phyloP scores from a whole-genome alignment of 2,329 filamentous ascomycete genomes.

The Geoglossum cookeanum region DNA sequence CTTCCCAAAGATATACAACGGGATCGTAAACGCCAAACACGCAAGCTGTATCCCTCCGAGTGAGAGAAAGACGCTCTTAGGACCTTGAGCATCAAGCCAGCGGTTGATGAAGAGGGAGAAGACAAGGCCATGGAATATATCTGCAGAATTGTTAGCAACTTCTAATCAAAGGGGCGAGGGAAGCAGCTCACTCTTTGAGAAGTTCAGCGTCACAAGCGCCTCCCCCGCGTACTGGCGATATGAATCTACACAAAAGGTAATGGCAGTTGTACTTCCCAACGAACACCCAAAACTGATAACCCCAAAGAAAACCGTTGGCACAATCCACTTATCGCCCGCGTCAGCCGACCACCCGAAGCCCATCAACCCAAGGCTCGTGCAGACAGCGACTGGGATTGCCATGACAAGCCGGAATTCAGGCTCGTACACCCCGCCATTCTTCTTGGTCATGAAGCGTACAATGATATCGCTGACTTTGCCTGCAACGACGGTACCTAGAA shows the following conservation, averaged over 20 bases:
- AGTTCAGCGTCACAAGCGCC: constrained; percentile 83
- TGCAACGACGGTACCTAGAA: constrained; percentile 80
- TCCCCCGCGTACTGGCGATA: constrained; percentile 89
- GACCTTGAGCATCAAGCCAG: constrained; percentile 61
- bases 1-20: constrained; percentile 92
- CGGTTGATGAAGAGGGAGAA: constrained; percentile 75
- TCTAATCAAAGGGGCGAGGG: not conserved
- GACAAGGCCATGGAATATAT: constrained; percentile 74
- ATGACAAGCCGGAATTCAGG: constrained; percentile 85
- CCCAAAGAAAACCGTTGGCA: constrained; percentile 86
- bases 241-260: constrained; percentile 86
- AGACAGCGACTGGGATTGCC: constrained; percentile 59
- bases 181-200: constrained; percentile 51
- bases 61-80: constrained; percentile 60
- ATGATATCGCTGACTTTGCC: constrained; percentile 75
- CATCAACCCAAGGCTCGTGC: constrained; percentile 73
- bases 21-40: constrained; percentile 55
- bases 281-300: constrained; percentile 83
- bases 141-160: constrained; percentile 15
- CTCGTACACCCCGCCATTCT: constrained; percentile 87
- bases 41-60: constrained; percentile 73
- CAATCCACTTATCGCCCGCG: constrained; percentile 61
- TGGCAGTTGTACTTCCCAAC: constrained; percentile 72
- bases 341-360: constrained; percentile 89
- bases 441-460: constrained; percentile 60